Evolutionary conservation across 441 rosid genomes (phyloP).

Genomic region (Eugenia klotzschiana): DNA sequence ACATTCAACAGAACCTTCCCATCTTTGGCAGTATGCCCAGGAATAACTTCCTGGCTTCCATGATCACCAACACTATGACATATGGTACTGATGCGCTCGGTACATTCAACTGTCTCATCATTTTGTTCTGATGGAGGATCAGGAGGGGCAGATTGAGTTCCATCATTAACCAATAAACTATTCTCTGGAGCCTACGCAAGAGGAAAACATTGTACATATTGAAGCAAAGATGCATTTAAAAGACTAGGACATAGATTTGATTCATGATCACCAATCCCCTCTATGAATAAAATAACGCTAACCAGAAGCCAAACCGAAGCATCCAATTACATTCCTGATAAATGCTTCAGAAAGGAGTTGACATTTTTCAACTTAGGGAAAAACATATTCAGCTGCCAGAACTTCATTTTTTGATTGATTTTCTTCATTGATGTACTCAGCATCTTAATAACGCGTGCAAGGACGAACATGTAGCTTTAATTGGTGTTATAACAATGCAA

Average conservation of each 20-base stretch:
- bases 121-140: conserved; percentile 5
- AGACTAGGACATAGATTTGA: background rate
- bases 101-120: conserved; percentile 2
- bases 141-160: conserved; percentile 4
- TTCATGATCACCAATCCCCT: background rate
- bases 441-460: background rate
- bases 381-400: background rate
- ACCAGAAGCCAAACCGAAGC: background rate
- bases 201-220: background rate
- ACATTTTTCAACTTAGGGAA: background rate
- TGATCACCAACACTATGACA: background rate
- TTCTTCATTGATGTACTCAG: background rate
- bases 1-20: conserved; percentile 9
- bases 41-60: background rate
- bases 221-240: background rate
- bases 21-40: conserved; percentile 5
- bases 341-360: background rate
- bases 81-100: background rate
- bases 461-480: background rate
- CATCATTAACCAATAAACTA: conserved; percentile 16
- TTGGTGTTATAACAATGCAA: background rate
- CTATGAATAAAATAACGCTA: background rate
- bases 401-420: background rate
- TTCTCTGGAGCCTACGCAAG: conserved; percentile 20
- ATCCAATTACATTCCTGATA: background rate